Base-by-base conservation (phyloP, 345 rosid species). In the Salix viminalis region DNA sequence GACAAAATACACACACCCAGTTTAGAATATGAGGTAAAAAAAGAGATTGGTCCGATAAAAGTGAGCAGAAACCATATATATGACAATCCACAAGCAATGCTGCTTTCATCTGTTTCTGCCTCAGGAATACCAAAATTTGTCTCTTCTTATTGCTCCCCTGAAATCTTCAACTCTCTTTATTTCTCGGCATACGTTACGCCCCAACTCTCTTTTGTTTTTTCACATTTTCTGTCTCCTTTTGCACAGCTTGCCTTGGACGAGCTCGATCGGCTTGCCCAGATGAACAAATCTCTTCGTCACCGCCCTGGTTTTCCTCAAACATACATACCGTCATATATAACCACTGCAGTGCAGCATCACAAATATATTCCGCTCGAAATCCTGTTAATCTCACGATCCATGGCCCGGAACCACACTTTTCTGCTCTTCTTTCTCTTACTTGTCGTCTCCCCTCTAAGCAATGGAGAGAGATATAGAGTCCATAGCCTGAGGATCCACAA, bases 121-220 rank as follows among this genome's bases (percentile, higher is more conserved):
- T 80, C 76, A 76, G 72, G 66, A 70, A 80, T 67, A 16, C 34
- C 67, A 26, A 15, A 67, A 56, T 65, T 67, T 78, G 81, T 73
- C 77, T 73, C 73, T 11, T 72, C 15, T 32, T 32, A 4, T 73
- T 46, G 44, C 13, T 52, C 46, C 23, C 12, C 32, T 30, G 15
- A 67, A 56, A 37, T 65, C 72, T 26, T 65, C 48, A 39, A 72
- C 60, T 56, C 34, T 41, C 50, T 71, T 56, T n/a, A 12, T 58
- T 42, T 67, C n/a, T 66, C 64, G 60, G 65, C 78, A 66, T 78
- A 80, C 80, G 79, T 81, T 81, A 72, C 82, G 14, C 73, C 60
- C 8, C 13, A 44, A 11, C 70, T 24, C 64, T 62, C 24, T 34
- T 64, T 30, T 12, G n/a, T 34, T 64, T 30, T 19, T 44, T n/a